Evolutionary conservation across 1,284 basidiomycete species (phyloP).

Genomic region (Mycocalia duriaeana): DNA sequence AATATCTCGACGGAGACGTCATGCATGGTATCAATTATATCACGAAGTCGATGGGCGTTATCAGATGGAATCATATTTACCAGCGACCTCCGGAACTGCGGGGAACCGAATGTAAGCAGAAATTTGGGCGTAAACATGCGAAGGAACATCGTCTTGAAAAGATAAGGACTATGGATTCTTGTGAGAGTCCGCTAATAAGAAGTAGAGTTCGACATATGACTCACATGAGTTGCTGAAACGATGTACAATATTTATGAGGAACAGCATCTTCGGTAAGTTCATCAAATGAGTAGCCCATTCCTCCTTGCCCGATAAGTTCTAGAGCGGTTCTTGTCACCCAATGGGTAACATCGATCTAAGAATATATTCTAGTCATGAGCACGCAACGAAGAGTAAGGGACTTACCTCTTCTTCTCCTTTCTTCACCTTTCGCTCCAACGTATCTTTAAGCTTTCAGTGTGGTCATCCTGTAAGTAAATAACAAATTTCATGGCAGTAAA

Average conservation of each 20-base stretch:
- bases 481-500: slow-evolving; percentile 21
- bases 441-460: not conserved
- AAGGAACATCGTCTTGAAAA: no score
- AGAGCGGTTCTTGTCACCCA: slow-evolving; percentile 35
- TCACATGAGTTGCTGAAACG: slow-evolving; percentile 21
- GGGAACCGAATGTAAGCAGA: slow-evolving; percentile 14
- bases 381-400: no score
- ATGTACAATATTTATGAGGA: slow-evolving; percentile 21
- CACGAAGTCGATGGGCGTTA: slow-evolving; percentile 23
- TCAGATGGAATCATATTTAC: slow-evolving; percentile 25
- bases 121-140: slow-evolving; percentile 9
- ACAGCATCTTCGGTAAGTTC: slow-evolving; percentile 19
- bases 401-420: not conserved
- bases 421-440: not conserved
- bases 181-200: not conserved
- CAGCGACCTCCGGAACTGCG: slow-evolving; percentile 23
- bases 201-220: not conserved
- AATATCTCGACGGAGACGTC: slow-evolving; percentile 29
- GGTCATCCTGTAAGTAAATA: not conserved
- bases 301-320: slow-evolving; percentile 36
- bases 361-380: no score
- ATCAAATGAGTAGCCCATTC: slow-evolving; percentile 36
- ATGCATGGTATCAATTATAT: slow-evolving; percentile 30
- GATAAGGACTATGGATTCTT: not conserved
- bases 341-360: slow-evolving; percentile 27